Evolutionary conservation across 1,139 yeast genomes (phyloP).

Genomic region (Trichomonascaceae sp.): DNA sequence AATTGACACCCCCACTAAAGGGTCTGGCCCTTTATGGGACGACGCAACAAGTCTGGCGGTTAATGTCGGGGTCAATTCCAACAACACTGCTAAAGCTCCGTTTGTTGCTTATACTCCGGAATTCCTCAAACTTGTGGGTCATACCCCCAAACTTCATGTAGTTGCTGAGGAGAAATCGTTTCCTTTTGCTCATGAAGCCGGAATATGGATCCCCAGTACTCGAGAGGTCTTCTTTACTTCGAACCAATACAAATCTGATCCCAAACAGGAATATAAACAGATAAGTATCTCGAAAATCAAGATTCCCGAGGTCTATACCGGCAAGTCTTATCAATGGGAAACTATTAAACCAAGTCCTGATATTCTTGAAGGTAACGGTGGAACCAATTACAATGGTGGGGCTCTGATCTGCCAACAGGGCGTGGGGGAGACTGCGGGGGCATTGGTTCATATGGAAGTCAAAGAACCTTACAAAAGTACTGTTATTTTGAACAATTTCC

Average conservation of each 20-base stretch:
- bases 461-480: conserved; percentile 6
- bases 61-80: conserved; percentile 1
- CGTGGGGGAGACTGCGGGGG: conserved; percentile 14
- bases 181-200: conserved; percentile 25
- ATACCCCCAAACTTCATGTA: conserved; percentile 11
- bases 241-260: conserved; percentile 13
- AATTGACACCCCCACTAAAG: background rate
- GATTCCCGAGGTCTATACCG: conserved; percentile 9
- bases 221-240: conserved; percentile 24
- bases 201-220: conserved; percentile 20
- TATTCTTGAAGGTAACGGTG: conserved; percentile 22
- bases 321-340: conserved; percentile 8
- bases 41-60: background rate
- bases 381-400: conserved; percentile 18
- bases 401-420: conserved; percentile 24
- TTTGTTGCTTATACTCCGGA: conserved; percentile 15
- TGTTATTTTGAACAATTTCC: conserved; percentile 17
- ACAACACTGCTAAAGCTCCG: conserved; percentile 10
- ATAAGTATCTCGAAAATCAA: conserved; percentile 9
- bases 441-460: conserved; percentile 15
- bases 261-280: conserved; percentile 4
- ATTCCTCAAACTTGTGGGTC: conserved; percentile 12
- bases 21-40: background rate
- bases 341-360: conserved; percentile 13
- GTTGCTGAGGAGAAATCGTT: conserved; percentile 14